These are phyloP conservation scores for Pythium sukuiense DNA, from an alignment of 352 stramenopile species.

Conservation along the genomic window DNA sequence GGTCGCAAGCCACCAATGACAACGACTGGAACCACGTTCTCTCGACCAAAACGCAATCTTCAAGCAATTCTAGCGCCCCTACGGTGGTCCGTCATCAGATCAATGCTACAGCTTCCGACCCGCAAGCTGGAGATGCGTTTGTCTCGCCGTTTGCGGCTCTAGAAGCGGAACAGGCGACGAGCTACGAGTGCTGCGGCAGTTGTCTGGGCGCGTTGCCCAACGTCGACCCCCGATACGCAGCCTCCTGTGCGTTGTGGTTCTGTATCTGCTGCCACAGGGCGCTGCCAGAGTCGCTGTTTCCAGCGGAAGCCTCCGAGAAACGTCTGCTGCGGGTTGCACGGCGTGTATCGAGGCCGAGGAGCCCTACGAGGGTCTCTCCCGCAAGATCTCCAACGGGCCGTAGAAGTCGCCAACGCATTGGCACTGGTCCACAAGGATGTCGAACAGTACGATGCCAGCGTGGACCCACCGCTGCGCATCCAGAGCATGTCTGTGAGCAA, in stretches of 20 bases:
- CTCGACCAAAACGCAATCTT: neutral
- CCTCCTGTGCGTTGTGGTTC: conserved; percentile 1
- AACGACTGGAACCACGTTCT: neutral
- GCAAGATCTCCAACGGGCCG: neutral
- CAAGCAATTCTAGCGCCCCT: neutral
- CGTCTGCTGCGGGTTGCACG: neutral
- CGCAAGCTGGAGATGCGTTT: neutral
- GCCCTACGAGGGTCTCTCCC: neutral
- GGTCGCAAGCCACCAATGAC: neutral
- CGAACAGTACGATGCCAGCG: neutral
- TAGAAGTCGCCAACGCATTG: neutral
- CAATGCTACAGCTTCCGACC: neutral
- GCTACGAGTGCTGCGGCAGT: conserved; percentile 1
- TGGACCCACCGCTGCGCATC: neutral
- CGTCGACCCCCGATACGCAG: neutral
- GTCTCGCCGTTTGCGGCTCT: conserved; percentile 1
- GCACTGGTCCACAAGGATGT: neutral
- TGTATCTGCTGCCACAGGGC: conserved; percentile 3
- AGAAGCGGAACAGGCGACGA: neutral
- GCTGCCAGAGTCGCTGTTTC: neutral
- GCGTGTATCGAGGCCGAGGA: neutral
- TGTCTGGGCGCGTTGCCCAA: conserved; percentile 1
- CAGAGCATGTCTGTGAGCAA: conserved; percentile 1
- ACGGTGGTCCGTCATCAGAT: neutral
- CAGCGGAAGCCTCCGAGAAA: neutral